Conservation (phyloP, 495 filamentous ascomycete species). For the Xylaria intraflava region DNA sequence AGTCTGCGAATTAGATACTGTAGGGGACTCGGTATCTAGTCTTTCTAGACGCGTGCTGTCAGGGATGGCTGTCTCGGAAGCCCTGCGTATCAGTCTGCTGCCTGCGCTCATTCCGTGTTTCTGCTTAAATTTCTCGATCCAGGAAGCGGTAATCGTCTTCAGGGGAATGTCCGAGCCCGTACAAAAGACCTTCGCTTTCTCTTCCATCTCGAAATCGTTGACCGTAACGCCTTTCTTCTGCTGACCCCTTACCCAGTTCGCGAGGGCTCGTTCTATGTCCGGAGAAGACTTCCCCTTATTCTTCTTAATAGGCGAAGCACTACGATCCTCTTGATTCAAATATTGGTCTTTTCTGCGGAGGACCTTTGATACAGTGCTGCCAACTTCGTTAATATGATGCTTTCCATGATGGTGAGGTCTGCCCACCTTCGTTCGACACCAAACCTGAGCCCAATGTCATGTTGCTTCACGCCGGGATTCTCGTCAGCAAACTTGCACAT, state of each 20-base stretch:
- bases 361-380: conserved; percentile 97
- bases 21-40: conserved; percentile 36
- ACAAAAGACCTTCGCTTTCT: conserved; percentile 83
- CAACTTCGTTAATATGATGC: conserved; percentile 2
- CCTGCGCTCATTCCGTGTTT: conserved; percentile 73
- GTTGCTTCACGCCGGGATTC: conserved; percentile 91
- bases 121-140: conserved; percentile 96
- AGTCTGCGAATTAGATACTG: conserved; percentile 56
- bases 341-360: conserved; percentile 96
- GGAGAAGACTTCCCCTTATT: conserved; percentile 79
- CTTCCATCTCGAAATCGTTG: conserved; percentile 76
- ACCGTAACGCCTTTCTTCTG: conserved; percentile 69
- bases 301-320: conserved; percentile 79
- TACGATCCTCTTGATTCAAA: conserved; percentile 79
- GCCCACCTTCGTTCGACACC: conserved; percentile 95
- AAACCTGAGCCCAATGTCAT: conserved; percentile 94
- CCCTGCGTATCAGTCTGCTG: conserved; percentile 55
- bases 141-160: conserved; percentile 66
- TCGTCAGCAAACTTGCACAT: conserved; percentile 98
- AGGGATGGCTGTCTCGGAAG: conserved; percentile 59
- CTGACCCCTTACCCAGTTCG: conserved; percentile 79
- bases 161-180: conserved; percentile 70
- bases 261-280: conserved; percentile 91
- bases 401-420: not conserved
- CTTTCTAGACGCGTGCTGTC: conserved; percentile 49